Evolutionary conservation across 2,329 filamentous ascomycete species (phyloP).

Genomic region (Emydomyces testavorans): DNA sequence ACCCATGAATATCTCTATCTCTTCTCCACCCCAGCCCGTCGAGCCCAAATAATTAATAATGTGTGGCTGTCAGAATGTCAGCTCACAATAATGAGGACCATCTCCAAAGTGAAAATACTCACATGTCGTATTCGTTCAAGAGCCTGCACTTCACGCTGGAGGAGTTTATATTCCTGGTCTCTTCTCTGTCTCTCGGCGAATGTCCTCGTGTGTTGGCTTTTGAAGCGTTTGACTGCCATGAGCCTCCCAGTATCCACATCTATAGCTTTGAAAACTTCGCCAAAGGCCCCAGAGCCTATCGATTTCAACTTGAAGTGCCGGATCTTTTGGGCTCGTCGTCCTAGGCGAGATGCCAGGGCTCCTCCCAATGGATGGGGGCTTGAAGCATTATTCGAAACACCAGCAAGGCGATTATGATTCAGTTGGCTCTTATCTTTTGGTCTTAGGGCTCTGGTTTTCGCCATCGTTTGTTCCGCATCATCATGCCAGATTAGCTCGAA

Average conservation of each 20-base stretch:
- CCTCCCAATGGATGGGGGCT: no score
- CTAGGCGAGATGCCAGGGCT: no score
- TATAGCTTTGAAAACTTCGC: conserved; percentile 14
- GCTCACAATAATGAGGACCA: background rate
- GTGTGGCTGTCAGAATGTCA: background rate
- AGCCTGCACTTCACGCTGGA: background rate
- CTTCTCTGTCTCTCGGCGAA: background rate
- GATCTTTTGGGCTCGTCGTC: background rate
- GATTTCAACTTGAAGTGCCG: background rate
- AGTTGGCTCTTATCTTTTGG: no score
- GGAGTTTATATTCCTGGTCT: background rate
- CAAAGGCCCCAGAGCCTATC: conserved; percentile 13
- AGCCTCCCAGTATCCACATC: conserved; percentile 14
- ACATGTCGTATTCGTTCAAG: background rate
- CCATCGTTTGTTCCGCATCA: background rate
- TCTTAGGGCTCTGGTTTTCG: no score
- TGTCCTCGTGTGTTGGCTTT: background rate
- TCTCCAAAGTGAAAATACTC: background rate
- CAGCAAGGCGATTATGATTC: no score
- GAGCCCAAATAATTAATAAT: conserved; percentile 4
- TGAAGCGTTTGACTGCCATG: conserved; percentile 15
- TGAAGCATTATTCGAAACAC: no score
- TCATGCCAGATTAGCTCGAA: conserved; percentile 1
- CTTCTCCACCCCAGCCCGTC: background rate
- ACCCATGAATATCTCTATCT: conserved; percentile 13